Base-by-base conservation (phyloP, 768 basidiomycete genomes). In the Lenzites betulinus region DNA sequence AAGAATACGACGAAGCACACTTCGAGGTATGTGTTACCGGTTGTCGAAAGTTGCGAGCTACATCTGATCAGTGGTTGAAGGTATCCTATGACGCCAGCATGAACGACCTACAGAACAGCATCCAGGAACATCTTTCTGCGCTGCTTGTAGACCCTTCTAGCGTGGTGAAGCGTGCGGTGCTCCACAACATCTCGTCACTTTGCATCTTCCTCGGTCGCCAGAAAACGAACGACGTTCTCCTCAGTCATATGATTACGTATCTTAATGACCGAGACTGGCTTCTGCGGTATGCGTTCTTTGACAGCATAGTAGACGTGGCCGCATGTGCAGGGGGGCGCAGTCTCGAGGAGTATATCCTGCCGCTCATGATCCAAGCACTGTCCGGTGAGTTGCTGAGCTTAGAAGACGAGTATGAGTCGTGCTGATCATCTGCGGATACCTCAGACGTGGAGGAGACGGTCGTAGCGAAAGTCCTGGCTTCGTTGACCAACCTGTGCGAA, bases 321-420 rank as follows among this genome's bases (percentile, higher is more conserved):
- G 92, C 91, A 0, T 96, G 93, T 75, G 93, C 95, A 3, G 95
- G 95, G 1, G 89, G 91, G 30, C 79, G 89, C 59, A 95, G 93
- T 65, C 70, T 98, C 66, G 97, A 98, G 69, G 95, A 98, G 67
- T 98, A 98, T 67, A 96, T 98, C 53, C 71, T 97, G n/a, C 97
- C 97, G 0, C 73, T 99, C 59, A 95, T 98, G 93, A 85, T 94
- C 4, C 95, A 98, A 67, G 94, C 95, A 0, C 75, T 99, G 26
- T 94, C 93, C 53, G 96, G 96, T 95, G 23, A 7, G 67, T 54
- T 12, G 41, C 35, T 15, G 26, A 53, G 13, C 59, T 13, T 11
- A 7, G 2, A 6, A 30, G 15, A 2, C 18, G 2, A 7, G 8
- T 11, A 25, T 22, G 30, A 41, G 11, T 51, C 20, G 28, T 28